Conservation (phyloP, 139 green algal species). For the Gonium pectorale region DNA sequence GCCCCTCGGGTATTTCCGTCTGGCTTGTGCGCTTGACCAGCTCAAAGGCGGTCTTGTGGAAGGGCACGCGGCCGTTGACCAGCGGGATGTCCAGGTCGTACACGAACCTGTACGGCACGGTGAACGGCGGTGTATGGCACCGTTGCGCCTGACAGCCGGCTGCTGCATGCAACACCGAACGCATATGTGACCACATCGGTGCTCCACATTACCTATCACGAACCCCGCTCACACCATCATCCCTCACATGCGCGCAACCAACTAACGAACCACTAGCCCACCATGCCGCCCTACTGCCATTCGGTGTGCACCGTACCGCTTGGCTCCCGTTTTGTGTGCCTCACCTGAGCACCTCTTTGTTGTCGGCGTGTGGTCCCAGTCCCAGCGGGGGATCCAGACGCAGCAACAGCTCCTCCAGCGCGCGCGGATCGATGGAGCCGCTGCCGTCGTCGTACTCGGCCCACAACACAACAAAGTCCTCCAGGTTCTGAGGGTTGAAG, state of each 20-base stretch:
- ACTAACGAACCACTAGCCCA: not conserved
- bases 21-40: slow-evolving; percentile 71
- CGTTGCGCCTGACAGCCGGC: too few relatives aligned
- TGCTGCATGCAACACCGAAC: too few relatives aligned
- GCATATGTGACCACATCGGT: too few relatives aligned
- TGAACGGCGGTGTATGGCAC: not conserved
- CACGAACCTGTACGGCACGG: slow-evolving; percentile 67
- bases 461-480: slow-evolving; percentile 81
- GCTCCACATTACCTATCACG: too few relatives aligned
- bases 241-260: not conserved
- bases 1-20: slow-evolving; percentile 71
- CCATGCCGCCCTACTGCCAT: not conserved
- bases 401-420: slow-evolving; percentile 73
- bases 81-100: slow-evolving; percentile 82
- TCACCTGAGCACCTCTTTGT: slow-evolving; percentile 69
- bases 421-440: slow-evolving; percentile 68
- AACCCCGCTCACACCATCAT: not conserved
- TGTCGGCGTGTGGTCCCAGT: slow-evolving; percentile 63
- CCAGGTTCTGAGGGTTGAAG: slow-evolving; percentile 60
- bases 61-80: slow-evolving; percentile 67
- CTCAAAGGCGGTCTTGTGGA: slow-evolving; percentile 77
- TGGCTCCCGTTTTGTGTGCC: too few relatives aligned
- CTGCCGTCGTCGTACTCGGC: slow-evolving; percentile 79
- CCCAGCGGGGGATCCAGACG: slow-evolving; percentile 74
- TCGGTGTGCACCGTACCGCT: too few relatives aligned